Percentiles rank a stretch among this genome's conserved stretches.
Conservation (phyloP, 257 asterid species). For the Knoxia roxburghii region DNA sequence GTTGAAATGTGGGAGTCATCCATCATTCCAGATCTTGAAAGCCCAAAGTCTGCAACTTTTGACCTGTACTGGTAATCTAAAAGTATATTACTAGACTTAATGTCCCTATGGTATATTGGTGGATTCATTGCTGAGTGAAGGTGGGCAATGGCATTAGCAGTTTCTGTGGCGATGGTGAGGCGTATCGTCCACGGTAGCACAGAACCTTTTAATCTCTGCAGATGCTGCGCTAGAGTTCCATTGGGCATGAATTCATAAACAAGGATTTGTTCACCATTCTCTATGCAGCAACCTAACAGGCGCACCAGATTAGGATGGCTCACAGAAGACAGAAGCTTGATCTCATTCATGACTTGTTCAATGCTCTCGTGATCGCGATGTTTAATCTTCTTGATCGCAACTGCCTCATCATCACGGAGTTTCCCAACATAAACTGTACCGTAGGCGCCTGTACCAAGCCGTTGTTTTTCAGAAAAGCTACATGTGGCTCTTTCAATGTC, state of each 20-base stretch:
- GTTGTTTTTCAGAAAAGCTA: constrained; percentile 59
- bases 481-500: constrained; percentile 79
- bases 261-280: constrained; percentile 80
- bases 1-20: constrained; percentile 93
- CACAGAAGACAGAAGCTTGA: constrained; percentile 79
- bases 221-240: constrained; percentile 86
- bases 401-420: constrained; percentile 64
- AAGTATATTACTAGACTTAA: constrained; percentile 82
- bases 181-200: constrained; percentile 83
- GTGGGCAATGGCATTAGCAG: constrained; percentile 78
- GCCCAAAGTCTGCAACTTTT: constrained; percentile 90
- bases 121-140: constrained; percentile 78
- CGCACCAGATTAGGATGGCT: constrained; percentile 93
- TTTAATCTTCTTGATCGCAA: constrained; percentile 70
- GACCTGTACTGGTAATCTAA: constrained; percentile 66
- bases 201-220: constrained; percentile 57
- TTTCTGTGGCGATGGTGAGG: constrained; percentile 79
- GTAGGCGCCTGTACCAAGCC: constrained; percentile 90
- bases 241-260: constrained; percentile 85
- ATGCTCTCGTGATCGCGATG: constrained; percentile 57
- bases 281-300: constrained; percentile 83
- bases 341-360: constrained; percentile 84
- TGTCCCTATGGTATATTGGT: constrained; percentile 86
- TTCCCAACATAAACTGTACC: constrained; percentile 93
- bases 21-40: constrained; percentile 79